These are phyloP conservation scores for Candida pseudocylindracea DNA, from an alignment of 1,139 yeast genomes.

Conservation along the genomic window DNA sequence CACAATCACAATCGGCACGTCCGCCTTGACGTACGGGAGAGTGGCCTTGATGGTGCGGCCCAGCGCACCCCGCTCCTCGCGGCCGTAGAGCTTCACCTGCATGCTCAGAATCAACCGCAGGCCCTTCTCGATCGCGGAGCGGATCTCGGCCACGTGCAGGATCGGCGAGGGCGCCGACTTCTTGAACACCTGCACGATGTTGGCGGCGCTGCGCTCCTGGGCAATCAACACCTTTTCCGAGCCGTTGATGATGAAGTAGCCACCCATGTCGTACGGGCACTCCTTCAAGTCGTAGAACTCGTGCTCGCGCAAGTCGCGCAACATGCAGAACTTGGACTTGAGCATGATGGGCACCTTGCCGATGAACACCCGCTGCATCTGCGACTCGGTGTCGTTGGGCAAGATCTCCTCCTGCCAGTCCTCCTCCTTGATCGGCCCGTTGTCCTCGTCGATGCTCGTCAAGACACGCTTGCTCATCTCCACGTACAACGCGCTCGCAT, in stretches of 20 bases:
- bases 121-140: constrained; percentile 94
- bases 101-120: constrained; percentile 82
- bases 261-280: constrained; percentile 99
- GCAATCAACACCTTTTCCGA: constrained; percentile 96
- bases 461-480: constrained; percentile 87
- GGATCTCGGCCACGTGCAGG: constrained; percentile 87
- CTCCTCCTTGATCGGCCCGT: constrained; percentile 23
- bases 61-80: constrained; percentile 52
- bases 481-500: constrained; percentile 87
- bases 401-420: constrained; percentile 44
- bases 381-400: constrained; percentile 25
- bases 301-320: constrained; percentile 80
- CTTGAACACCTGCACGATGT: constrained; percentile 93
- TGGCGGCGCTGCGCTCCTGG: constrained; percentile 96
- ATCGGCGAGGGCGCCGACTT: constrained; percentile 96
- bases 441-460: constrained; percentile 46
- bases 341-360: constrained; percentile 98
- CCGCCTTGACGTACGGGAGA: constrained; percentile 87
- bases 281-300: constrained; percentile 91
- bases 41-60: constrained; percentile 86
- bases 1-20: constrained; percentile 88
- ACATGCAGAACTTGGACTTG: constrained; percentile 86
- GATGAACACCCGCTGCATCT: constrained; percentile 56
- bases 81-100: constrained; percentile 82
- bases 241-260: constrained; percentile 94